Conservation (phyloP, 2,329 filamentous ascomycete species). For the Corynespora cassiicola region DNA sequence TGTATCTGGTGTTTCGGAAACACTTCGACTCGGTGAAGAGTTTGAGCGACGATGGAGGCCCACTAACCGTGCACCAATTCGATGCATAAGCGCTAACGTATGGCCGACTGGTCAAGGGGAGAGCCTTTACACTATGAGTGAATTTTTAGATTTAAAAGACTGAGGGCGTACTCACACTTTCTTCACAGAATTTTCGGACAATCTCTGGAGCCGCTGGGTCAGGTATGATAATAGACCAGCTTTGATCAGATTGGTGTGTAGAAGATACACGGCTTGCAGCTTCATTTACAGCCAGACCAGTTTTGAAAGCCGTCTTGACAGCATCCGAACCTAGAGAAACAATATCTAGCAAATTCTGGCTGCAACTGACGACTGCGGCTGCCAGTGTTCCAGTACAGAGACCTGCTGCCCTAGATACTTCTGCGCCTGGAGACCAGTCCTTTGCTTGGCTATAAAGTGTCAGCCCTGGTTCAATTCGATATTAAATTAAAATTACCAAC, state of each 20-base stretch:
- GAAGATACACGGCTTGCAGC: background rate
- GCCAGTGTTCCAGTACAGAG: constrained; percentile 13
- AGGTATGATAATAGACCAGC: constrained; percentile 2
- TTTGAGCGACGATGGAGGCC: constrained; percentile 59
- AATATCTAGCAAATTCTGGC: constrained; percentile 28
- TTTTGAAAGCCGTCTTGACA: constrained; percentile 34
- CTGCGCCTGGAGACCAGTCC: background rate
- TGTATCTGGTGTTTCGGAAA: constrained; percentile 2
- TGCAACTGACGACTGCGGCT: constrained; percentile 23
- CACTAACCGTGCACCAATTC: constrained; percentile 61
- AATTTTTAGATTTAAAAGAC: background rate
- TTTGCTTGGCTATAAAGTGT: constrained; percentile 4
- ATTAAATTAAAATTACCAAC: background rate
- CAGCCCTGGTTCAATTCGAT: background rate
- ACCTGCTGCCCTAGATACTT: constrained; percentile 5
- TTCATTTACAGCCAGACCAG: constrained; percentile 26
- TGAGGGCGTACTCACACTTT: background rate
- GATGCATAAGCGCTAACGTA: constrained; percentile 63
- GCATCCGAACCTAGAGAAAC: constrained; percentile 34
- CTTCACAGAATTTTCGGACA: constrained; percentile 1
- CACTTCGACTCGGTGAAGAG: constrained; percentile 3
- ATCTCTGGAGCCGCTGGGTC: background rate
- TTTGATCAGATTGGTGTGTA: background rate
- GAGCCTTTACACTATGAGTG: constrained; percentile 2
- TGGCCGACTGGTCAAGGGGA: constrained; percentile 11